Conservation (phyloP, 2,329 filamentous ascomycete genomes). For the Monosporascus cannonballus region DNA sequence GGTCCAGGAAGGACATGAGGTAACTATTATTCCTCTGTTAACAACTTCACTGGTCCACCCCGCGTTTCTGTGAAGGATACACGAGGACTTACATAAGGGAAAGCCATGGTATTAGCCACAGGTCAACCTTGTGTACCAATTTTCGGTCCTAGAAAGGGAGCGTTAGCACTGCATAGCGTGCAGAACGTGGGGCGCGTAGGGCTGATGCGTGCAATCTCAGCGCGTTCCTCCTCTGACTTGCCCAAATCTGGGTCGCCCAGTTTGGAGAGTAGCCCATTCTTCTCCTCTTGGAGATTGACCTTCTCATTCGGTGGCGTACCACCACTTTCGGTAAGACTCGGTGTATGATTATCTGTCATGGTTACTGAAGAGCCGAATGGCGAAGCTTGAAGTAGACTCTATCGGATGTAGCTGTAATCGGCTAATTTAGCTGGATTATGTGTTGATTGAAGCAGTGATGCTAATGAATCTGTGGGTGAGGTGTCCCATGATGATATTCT, state of each 20-base stretch:
- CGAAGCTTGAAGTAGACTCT: neutral
- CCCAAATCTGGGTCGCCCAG: constrained; percentile 47
- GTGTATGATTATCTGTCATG: neutral
- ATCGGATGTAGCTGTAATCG: neutral
- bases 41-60: neutral
- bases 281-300: neutral
- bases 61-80: constrained; percentile 19
- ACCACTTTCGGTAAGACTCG: neutral
- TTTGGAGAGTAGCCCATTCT: neutral
- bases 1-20: constrained; percentile 66
- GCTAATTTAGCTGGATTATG: neutral
- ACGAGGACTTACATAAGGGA: constrained; percentile 6
- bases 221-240: constrained; percentile 50
- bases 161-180: neutral
- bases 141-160: constrained; percentile 23
- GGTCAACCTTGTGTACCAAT: constrained; percentile 27
- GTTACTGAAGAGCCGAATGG: neutral
- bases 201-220: constrained; percentile 39
- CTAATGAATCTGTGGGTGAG: neutral
- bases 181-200: neutral
- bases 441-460: neutral
- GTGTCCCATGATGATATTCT: neutral
- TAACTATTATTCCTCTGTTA: constrained; percentile 34
- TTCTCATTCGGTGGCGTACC: neutral
- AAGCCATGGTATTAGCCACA: constrained; percentile 29